phyloP scores from a whole-genome alignment of 352 stramenopile species.

The Globisporangium okanoganense region DNA sequence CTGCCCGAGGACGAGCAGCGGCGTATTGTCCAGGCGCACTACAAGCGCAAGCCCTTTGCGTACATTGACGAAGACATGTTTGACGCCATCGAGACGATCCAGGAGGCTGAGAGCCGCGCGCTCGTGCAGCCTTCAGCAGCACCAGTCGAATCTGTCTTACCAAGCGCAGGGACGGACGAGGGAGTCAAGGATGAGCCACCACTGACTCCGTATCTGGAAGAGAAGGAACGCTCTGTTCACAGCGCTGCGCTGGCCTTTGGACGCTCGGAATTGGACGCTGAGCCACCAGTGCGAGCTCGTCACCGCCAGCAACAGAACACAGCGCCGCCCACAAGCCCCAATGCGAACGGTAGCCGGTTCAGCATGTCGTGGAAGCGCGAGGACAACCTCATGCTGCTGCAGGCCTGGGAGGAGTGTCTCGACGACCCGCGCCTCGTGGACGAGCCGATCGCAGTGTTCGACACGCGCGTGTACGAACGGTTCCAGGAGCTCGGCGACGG shows the following conservation, averaged over 20 bases:
- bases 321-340: background rate
- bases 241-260: background rate
- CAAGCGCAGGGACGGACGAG: no score
- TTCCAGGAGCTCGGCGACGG: conserved; percentile 3
- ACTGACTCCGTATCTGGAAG: background rate
- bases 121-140: background rate
- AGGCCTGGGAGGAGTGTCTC: conserved; percentile 10
- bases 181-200: background rate
- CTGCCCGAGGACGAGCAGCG: conserved; percentile 6
- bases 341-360: background rate
- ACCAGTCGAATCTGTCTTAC: background rate
- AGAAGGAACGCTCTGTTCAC: background rate
- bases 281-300: background rate
- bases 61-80: conserved; percentile 18
- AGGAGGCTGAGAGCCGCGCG: background rate
- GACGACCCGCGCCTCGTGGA: background rate
- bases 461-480: conserved; percentile 6
- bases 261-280: background rate
- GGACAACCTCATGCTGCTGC: conserved; percentile 9
- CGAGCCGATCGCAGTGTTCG: conserved; percentile 8
- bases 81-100: conserved; percentile 15
- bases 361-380: conserved; percentile 11
- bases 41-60: conserved; percentile 16
- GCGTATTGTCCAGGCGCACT: conserved; percentile 12
- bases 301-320: background rate